A percentile compares a stretch with the other conserved stretches of the same genome.
phyloP scores from a whole-genome alignment of 225 moss, liverwort and hornwort species.

The Ulota crispa region DNA sequence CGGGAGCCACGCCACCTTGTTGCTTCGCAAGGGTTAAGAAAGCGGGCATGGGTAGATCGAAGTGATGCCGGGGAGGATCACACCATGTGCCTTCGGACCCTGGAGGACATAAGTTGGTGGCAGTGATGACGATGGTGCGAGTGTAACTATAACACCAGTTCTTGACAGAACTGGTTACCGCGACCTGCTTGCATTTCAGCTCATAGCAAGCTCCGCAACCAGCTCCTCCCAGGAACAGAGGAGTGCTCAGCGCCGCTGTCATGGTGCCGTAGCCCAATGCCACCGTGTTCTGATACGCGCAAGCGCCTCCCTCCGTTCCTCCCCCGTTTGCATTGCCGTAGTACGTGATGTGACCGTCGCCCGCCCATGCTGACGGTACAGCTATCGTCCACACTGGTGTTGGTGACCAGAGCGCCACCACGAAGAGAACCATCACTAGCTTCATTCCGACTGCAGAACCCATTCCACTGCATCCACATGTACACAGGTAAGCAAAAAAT shows the following conservation, averaged over 20 bases:
- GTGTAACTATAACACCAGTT: conserved; percentile 39
- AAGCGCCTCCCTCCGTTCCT: conserved; percentile 33
- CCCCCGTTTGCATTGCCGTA: conserved; percentile 25
- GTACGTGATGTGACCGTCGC: conserved; percentile 36
- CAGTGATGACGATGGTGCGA: conserved; percentile 24
- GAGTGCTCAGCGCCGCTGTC: conserved; percentile 39
- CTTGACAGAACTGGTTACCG: background rate
- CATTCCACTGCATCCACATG: conserved; percentile 23
- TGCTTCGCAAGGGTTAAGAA: conserved; percentile 21
- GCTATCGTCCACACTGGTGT: conserved; percentile 2
- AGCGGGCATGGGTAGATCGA: conserved; percentile 33
- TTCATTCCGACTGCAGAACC: background rate
- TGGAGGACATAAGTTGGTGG: conserved; percentile 35
- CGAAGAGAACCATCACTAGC: background rate
- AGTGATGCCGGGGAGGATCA: conserved; percentile 22
- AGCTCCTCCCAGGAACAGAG: conserved; percentile 23
- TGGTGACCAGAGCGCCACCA: conserved; percentile 8
- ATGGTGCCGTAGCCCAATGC: conserved; percentile 33
- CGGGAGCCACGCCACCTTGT: conserved; percentile 14
- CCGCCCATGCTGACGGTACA: conserved; percentile 13
- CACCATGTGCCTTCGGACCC: conserved; percentile 37
- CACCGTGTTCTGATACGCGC: conserved; percentile 33
- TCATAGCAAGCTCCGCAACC: conserved; percentile 35
- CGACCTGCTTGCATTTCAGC: conserved; percentile 19
- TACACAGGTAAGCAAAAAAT: background rate